Evolutionary conservation across 1,139 yeast species (phyloP), one percentile per base, ranked within the genome.

Genomic region (Pichia sp.): DNA sequence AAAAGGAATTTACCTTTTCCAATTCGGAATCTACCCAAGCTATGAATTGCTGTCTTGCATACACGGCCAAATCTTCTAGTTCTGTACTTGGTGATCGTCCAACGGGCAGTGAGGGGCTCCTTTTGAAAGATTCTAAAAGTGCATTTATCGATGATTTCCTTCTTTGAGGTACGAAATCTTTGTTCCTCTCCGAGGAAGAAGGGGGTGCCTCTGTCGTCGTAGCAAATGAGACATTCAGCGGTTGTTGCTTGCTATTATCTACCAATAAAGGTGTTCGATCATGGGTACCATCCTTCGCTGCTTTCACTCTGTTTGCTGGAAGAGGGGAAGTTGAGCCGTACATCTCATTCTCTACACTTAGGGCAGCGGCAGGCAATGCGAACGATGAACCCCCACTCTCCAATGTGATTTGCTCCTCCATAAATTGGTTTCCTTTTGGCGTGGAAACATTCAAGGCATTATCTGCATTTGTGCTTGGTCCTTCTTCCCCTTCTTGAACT

Each of bases 21-120:
- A 84, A 73, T 64, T 88, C 84, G 0, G 62, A 56, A 53, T 85
- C 83, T 4, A 87, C 73, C 95, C 95, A 88, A 1, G 62, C 65
- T 17, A 75, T 60, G 60, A 88, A 89, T 43, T 77, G 79, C 14
- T 67, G 65, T 50, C 73, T 74, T 10, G 75, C 77, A 1, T 71
- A 62, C 2, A 62, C 69, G 6, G 68, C 56, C 29, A 64, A 58
- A 36, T 63, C 64, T 38, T 63, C 66, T 36, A 62, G 29, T 34
- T 63, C 67, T 1, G 61, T 58, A 6, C 44, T 52, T 38, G n/a
- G 36, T 16, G 45, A 30, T 30, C 41, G 9, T 3, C 45, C 24
- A 12, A 9, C 20, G 14, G 54, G 12, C 2, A 46, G 36, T 5
- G 55, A 50, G 4, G 51, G 56, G 20, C 57, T 58, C 31, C 58